A percentile compares a stretch with the other conserved stretches of the same genome.
Evolutionary conservation across 179 eudicot species (phyloP).

Genomic region (Silene noctiflora): DNA sequence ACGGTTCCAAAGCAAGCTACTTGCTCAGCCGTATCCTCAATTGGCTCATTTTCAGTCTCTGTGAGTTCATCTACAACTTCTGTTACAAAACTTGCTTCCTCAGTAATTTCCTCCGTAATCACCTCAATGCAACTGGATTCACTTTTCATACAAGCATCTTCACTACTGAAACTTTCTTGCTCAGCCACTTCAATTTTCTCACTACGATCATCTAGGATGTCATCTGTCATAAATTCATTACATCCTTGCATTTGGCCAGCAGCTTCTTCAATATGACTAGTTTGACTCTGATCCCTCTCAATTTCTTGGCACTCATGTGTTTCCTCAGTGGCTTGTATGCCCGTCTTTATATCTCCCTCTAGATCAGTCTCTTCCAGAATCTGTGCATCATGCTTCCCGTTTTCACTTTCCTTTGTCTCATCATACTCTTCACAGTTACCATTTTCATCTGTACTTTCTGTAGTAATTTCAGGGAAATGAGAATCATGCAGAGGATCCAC

Average conservation of each 20-base stretch:
- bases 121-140: constrained; percentile 13
- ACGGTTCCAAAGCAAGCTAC: constrained; percentile 9
- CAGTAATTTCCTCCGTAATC: constrained; percentile 1
- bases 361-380: constrained; percentile 15
- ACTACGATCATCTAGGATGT: constrained; percentile 1
- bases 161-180: not conserved
- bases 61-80: not conserved
- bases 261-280: constrained; percentile 20
- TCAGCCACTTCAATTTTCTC: constrained; percentile 21
- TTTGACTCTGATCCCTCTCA: constrained; percentile 16
- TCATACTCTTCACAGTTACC: constrained; percentile 19
- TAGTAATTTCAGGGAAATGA: constrained; percentile 24
- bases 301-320: constrained; percentile 15
- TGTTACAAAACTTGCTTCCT: not conserved
- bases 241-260: constrained; percentile 12
- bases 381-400: constrained; percentile 18
- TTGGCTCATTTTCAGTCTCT: not conserved
- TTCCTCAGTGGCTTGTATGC: constrained; percentile 19
- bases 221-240: constrained; percentile 19
- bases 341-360: constrained; percentile 18
- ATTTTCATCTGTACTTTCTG: constrained; percentile 20
- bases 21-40: constrained; percentile 22
- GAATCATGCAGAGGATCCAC: constrained; percentile 20
- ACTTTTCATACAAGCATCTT: constrained; percentile 11
- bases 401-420: constrained; percentile 24